Base-by-base conservation (phyloP, 371 early-diverging fungal genomes). In the Actinomucor elegans region DNA sequence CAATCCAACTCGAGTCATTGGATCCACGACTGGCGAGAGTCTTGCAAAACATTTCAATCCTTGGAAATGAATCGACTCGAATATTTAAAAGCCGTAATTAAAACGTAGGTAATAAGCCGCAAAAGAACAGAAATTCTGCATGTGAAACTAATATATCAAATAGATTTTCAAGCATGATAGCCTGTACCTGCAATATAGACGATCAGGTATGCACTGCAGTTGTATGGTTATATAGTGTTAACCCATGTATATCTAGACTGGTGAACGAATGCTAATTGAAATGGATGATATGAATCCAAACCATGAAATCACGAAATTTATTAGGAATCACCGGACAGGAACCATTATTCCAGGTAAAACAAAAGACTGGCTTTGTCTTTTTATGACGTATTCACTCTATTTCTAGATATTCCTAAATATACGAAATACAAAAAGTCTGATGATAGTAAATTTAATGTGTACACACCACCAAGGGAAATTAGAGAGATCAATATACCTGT, bases 11-110 rank as follows among this genome's bases (percentile, higher is more conserved):
- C 37, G 2, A 10, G 7, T 14, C n/a, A 23, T 27, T 56, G 56
- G 56, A 43, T 42, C 41, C 21, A 56, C 2, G 35, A 56, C 11
- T 56, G 56, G 56, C 41, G 35, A 2, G 48, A 42, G 7, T 48
- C 56, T 15, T 56, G 48, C 11, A 48, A 49, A 26, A 42, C 48
- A 10, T 45, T 56, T 21, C 35, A 56, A 15, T 41, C 40, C 18
- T 14, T 48, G 10, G 56, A 56, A 28, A n/a, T 20, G 7, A 26
- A 56, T 7, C 36, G 56, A 5, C 11, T 56, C 20, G 35, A 48
- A 1, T 42, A 48, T 35, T 9, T 56, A 3, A 56, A 43, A 48
- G 48, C 49, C 27, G 34, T 56, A 5, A 28, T 48, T 9, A 48
- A 42, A 18, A 56, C 49, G 36, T 34, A 41, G 14, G 33, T 33